These are phyloP conservation scores for Fusarium albosuccineum DNA, from an alignment of 2,329 filamentous ascomycete species.

Conservation along the genomic window DNA sequence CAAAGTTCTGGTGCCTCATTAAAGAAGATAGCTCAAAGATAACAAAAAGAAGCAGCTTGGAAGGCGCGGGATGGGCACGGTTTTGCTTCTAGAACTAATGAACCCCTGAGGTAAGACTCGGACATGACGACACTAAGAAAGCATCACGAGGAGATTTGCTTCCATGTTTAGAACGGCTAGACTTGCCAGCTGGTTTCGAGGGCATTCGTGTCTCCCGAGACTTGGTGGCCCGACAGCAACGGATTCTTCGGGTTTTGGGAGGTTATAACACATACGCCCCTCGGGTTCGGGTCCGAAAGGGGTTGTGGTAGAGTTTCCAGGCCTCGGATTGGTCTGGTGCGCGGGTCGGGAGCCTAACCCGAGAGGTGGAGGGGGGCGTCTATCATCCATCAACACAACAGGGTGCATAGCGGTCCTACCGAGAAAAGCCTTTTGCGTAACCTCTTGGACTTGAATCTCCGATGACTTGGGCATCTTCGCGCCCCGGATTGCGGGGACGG, in stretches of 20 bases:
- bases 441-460: background rate
- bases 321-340: conserved; percentile 9
- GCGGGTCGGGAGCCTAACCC: conserved; percentile 11
- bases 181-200: background rate
- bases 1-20: background rate
- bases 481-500: background rate
- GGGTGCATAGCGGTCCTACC: background rate
- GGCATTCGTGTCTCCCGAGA: background rate
- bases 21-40: background rate
- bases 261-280: background rate
- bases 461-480: background rate
- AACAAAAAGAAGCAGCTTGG: background rate
- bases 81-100: conserved; percentile 4
- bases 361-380: background rate
- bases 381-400: background rate
- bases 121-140: background rate
- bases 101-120: background rate
- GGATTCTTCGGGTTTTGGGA: background rate
- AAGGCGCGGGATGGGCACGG: background rate
- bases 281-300: conserved; percentile 8
- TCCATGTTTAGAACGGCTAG: conserved; percentile 1
- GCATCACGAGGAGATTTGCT: conserved; percentile 5
- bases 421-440: background rate
- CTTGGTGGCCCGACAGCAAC: background rate
- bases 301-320: conserved; percentile 6